Evolutionary conservation across 495 filamentous ascomycete genomes (phyloP), one percentile per base, ranked within the genome.

Genomic region (Annulohypoxylon stygium): DNA sequence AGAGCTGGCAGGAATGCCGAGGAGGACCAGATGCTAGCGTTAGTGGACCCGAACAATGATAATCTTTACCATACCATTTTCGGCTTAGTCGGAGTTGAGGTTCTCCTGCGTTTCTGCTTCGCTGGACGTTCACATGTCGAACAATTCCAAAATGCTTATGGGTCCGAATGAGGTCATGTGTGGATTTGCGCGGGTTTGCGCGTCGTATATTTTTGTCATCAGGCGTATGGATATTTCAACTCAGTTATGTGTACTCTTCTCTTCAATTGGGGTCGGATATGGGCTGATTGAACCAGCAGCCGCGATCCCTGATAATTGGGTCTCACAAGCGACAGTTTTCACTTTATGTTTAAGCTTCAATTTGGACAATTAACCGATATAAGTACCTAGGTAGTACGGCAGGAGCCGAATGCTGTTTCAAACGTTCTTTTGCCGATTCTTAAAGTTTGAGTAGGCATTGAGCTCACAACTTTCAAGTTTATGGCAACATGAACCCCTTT

Each of bases 1-100:
- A 67, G 73, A 76, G 71, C 68, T 74, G 69, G 54, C 36, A 75
- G 64, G 77, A 79, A 79, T 79, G 77, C 77, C 77, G 77, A 79
- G 77, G 77, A 65, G 64, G 55, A 61, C 62, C 50, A 66, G 71
- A 58, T 74, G 41, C 33, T 45, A 30, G 33, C 23, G 41, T 34
- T 6, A 16, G 61, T 61, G 39, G 57, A 33, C 64, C 26, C 30
- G 16, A 33, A 45, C 53, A n/a, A n/a, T 43, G 39, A 43, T 43
- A 14, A 43, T 14, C 12, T 8, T 39, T 7, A 34, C 60, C 39
- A 69, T 73, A 23, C 70, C 47, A 23, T 5, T 64, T 65, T 47
- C 0, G 39, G 70, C 25, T 69, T 65, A 50, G 65, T 65, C 53
- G 41, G 58, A 53, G 23, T 67, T 59, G 50, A 53, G 11, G 34